A percentile compares a stretch with the other conserved stretches of the same genome.
These are phyloP conservation scores for Sporisorium iseilematis-ciliati DNA, from an alignment of 1,284 basidiomycete species.

Conservation along the genomic window DNA sequence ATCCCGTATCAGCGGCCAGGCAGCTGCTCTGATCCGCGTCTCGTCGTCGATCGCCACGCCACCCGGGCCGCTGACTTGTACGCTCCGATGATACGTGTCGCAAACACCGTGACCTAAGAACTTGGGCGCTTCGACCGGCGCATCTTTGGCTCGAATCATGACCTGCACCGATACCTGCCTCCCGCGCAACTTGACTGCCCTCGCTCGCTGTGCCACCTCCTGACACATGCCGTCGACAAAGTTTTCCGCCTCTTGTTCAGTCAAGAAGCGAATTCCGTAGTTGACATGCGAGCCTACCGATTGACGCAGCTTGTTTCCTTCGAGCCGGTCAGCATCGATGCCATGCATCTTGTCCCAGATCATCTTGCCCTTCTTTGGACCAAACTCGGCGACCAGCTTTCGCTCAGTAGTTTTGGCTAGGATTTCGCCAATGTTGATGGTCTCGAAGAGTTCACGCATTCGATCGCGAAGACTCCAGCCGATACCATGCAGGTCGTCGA, in stretches of 20 bases:
- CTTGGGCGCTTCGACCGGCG: constrained; percentile 94
- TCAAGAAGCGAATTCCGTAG: constrained; percentile 93
- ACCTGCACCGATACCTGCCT: constrained; percentile 79
- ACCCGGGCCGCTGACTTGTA: constrained; percentile 72
- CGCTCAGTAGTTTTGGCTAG: constrained; percentile 29
- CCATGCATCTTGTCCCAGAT: constrained; percentile 86
- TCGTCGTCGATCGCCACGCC: constrained; percentile 78
- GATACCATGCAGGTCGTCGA: constrained; percentile 89
- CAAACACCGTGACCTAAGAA: constrained; percentile 94
- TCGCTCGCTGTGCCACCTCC: constrained; percentile 52
- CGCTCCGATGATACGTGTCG: constrained; percentile 83
- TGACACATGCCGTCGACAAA: constrained; percentile 61
- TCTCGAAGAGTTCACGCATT: constrained; percentile 78
- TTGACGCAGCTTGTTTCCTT: constrained; percentile 72
- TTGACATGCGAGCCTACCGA: constrained; percentile 51
- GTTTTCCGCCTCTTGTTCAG: constrained; percentile 80
- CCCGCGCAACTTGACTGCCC: constrained; percentile 82
- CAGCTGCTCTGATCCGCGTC: constrained; percentile 80
- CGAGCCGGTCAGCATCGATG: constrained; percentile 81
- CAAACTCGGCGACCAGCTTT: constrained; percentile 76
- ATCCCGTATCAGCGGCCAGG: constrained; percentile 80
- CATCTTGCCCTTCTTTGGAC: constrained; percentile 84
- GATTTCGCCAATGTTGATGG: constrained; percentile 78
- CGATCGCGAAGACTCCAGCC: constrained; percentile 73
- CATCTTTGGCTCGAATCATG: constrained; percentile 85